A percentile compares a stretch with the other conserved stretches of the same genome.
These are phyloP conservation scores for Globisporangium abappressorium DNA, from an alignment of 352 stramenopile genomes.

Conservation along the genomic window DNA sequence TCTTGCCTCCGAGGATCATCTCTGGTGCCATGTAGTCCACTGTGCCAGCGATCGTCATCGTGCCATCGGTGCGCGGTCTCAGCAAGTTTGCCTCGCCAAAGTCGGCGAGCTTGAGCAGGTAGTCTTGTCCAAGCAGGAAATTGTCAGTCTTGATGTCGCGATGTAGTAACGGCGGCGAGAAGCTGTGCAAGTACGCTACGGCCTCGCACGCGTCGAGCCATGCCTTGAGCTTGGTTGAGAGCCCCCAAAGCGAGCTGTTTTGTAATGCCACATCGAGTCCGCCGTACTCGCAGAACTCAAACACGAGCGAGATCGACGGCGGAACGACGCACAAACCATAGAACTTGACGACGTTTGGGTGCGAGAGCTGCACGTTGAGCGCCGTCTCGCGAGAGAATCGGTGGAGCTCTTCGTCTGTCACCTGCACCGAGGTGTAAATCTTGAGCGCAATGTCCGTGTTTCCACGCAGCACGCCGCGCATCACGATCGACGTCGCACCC, in stretches of 20 bases:
- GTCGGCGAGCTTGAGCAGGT: constrained; percentile 76
- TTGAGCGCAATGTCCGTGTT: constrained; percentile 74
- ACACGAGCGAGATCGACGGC: constrained; percentile 82
- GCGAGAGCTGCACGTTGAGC: constrained; percentile 75
- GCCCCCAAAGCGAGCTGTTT: constrained; percentile 50
- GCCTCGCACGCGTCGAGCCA: constrained; percentile 82
- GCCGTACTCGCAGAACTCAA: constrained; percentile 86
- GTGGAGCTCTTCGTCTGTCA: constrained; percentile 80
- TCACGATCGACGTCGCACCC: constrained; percentile 79
- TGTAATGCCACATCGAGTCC: constrained; percentile 58
- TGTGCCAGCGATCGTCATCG: constrained; percentile 84
- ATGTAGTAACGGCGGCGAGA: constrained; percentile 73
- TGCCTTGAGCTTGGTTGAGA: constrained; percentile 76
- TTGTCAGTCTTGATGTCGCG: constrained; percentile 88
- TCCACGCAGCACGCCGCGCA: constrained; percentile 60
- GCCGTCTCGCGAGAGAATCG: constrained; percentile 80
- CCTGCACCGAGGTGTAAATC: constrained; percentile 83
- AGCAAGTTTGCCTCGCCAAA: constrained; percentile 86
- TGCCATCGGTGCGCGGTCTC: constrained; percentile 63
- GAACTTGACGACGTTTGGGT: constrained; percentile 84
- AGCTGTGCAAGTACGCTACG: constrained; percentile 84
- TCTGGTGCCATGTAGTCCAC: constrained; percentile 87
- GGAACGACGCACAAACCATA: constrained; percentile 80
- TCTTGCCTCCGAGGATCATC: constrained; percentile 84
- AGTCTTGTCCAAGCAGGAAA: constrained; percentile 77